Evolutionary conservation across 1,284 basidiomycete genomes (phyloP).

Genomic region (Trichosporon ovoides): DNA sequence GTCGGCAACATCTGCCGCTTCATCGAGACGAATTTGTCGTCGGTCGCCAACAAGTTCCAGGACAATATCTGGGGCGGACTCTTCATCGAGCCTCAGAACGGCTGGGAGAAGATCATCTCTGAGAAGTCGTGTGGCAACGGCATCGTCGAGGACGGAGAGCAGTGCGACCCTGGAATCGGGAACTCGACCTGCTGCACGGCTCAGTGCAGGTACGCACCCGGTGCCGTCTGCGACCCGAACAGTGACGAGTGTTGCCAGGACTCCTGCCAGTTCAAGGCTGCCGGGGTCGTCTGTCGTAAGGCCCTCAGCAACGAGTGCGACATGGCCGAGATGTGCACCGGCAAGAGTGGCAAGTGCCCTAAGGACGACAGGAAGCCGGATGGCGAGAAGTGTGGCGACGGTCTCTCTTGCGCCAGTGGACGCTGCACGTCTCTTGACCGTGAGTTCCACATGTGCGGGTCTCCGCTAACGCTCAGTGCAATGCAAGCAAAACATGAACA

Average conservation of each 20-base stretch:
- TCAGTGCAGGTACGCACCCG: conserved; percentile 64
- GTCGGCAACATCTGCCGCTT: conserved; percentile 78
- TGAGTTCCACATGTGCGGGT: conserved; percentile 46
- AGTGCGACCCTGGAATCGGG: conserved; percentile 77
- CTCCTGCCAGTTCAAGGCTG: conserved; percentile 64
- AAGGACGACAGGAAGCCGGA: conserved; percentile 62
- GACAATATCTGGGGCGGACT: conserved; percentile 2
- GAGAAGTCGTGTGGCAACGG: conserved; percentile 49
- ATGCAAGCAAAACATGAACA: conserved; percentile 66
- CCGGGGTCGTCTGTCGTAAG: conserved; percentile 62
- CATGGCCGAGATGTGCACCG: conserved; percentile 70
- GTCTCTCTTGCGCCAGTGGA: conserved; percentile 72
- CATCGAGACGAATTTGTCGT: background rate
- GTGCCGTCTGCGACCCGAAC: conserved; percentile 72
- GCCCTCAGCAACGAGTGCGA: conserved; percentile 68
- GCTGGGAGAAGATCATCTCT: conserved; percentile 32
- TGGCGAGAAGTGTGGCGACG: conserved; percentile 64
- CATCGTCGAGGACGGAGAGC: conserved; percentile 60
- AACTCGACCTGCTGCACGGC: conserved; percentile 66
- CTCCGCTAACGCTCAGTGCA: conserved; percentile 55
- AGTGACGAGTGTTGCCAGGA: conserved; percentile 72
- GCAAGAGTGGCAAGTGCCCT: conserved; percentile 68
- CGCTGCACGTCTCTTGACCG: conserved; percentile 70
- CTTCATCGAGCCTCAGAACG: conserved; percentile 6
- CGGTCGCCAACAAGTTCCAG: background rate